Conservation (phyloP, 2,329 filamentous ascomycete genomes). For the Lanzia echinophila region DNA sequence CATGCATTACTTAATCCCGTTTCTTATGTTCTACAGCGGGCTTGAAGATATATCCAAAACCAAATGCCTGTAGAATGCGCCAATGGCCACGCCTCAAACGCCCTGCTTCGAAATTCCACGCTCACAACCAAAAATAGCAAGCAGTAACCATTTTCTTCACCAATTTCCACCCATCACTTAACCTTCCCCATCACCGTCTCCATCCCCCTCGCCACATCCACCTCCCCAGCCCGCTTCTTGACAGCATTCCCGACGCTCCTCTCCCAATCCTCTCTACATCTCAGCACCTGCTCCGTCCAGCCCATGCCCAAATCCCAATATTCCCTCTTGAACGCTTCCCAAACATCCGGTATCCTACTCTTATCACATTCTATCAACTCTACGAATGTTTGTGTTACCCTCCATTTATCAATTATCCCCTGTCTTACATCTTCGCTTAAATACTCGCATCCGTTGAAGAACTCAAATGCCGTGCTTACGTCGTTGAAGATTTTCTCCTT, state of each 20-base stretch:
- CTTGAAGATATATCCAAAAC: too few species aligned
- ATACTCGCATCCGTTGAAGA: constrained; percentile 60
- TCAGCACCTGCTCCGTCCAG: constrained; percentile 90
- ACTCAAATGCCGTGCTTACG: constrained; percentile 81
- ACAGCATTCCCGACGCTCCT: constrained; percentile 80
- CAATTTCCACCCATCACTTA: constrained; percentile 44
- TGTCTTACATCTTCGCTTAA: constrained; percentile 62
- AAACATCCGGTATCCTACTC: constrained; percentile 65
- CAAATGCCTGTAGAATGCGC: too few species aligned
- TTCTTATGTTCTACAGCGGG: too few species aligned
- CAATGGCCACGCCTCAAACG: too few species aligned
- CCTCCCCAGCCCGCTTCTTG: constrained; percentile 80
- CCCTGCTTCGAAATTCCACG: too few species aligned
- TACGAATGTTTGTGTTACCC: constrained; percentile 79
- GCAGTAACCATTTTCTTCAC: background rate
- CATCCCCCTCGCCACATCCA: constrained; percentile 69
- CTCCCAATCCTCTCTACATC: constrained; percentile 89
- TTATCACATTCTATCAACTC: constrained; percentile 73
- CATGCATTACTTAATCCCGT: too few species aligned
- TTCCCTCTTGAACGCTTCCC: constrained; percentile 72
- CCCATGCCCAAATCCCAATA: constrained; percentile 94
- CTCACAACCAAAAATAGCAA: too few species aligned
- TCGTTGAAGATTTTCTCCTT: constrained; percentile 92
- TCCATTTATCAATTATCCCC: constrained; percentile 85
- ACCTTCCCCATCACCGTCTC: constrained; percentile 96